phyloP scores from a whole-genome alignment of 805 yeast species.

The Saitoella complicata region DNA sequence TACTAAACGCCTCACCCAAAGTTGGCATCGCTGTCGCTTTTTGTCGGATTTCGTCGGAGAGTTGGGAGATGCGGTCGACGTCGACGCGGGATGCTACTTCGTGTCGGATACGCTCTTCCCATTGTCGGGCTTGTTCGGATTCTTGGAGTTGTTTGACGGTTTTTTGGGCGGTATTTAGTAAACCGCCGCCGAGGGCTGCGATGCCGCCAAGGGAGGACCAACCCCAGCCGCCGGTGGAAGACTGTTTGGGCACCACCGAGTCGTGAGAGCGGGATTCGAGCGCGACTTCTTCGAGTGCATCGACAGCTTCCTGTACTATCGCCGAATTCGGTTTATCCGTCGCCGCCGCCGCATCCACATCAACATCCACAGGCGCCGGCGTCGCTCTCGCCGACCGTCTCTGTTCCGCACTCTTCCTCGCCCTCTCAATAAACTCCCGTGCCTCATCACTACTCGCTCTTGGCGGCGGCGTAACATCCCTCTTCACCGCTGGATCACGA shows the following conservation, averaged over 20 bases:
- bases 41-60: constrained; percentile 8
- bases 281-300: too few species aligned
- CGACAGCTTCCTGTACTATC: too few species aligned
- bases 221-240: constrained; percentile 1
- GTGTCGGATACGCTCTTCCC: constrained; percentile 1
- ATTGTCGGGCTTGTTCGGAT: constrained; percentile 1
- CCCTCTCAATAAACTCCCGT: background rate
- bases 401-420: background rate
- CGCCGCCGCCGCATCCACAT: background rate
- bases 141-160: constrained; percentile 7
- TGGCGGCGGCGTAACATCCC: background rate
- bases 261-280: too few species aligned
- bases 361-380: background rate
- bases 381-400: background rate
- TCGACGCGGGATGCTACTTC: constrained; percentile 2
- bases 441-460: background rate
- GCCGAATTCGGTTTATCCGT: too few species aligned
- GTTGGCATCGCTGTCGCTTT: constrained; percentile 1
- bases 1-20: constrained; percentile 17
- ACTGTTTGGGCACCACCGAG: too few species aligned
- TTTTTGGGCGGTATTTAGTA: constrained; percentile 1
- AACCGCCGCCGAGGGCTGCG: background rate
- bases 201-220: constrained; percentile 14
- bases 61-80: constrained; percentile 10
- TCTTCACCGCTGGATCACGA: background rate